Base-by-base conservation (phyloP, 768 basidiomycete genomes). In the Auricularia heimuer region DNA sequence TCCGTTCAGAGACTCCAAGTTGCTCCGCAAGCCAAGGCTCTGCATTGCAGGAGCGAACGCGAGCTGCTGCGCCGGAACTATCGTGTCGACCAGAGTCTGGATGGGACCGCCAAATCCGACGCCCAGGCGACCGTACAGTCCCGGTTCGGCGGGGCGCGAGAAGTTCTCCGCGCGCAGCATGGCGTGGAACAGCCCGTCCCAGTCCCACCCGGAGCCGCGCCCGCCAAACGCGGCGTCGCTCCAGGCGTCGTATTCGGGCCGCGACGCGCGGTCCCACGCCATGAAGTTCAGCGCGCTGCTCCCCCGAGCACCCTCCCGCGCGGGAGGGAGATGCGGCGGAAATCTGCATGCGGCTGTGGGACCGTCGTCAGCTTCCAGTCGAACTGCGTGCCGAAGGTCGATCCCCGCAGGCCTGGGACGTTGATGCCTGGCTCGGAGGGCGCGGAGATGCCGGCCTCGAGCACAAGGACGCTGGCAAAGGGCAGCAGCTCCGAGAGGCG, bases 311-410 rank as follows among this genome's bases (percentile, higher is more conserved):
- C 35, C 18, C 47, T 29, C 14, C 66, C 66, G 16, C 66, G n/a
- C 8, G 47, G 10, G 47, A 61, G 66, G 6, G 18, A 18, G 21
- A 66, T 58, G 21, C 7, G 7, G 12, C 66, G 65, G 36, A 21
- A 33, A 11, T 54, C 35, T 6, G 51, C n/a, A 37, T 8, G 34
- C 18, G 42, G 42, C 54, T 67, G 65, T 7, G 66, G 45, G 21
- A 47, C 62, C 21, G 62, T 64, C 3, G 66, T 66, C 51, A 54
- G 60, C 24, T 64, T 60, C 62, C 66, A 68, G 21, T 35, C 29
- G 61, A 35, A 24, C 18, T 11, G 8, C 34, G 34, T 24, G 34
- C 54, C 34, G 54, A 58, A 58, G 11, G 54, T 58, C 54, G 54
- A 24, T 10, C 54, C 11, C 24, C 34, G 10, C 11, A 11, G 10